These are phyloP conservation scores for Wickerhamomyces sp. DNA, from an alignment of 1,139 yeast genomes.

Conservation along the genomic window DNA sequence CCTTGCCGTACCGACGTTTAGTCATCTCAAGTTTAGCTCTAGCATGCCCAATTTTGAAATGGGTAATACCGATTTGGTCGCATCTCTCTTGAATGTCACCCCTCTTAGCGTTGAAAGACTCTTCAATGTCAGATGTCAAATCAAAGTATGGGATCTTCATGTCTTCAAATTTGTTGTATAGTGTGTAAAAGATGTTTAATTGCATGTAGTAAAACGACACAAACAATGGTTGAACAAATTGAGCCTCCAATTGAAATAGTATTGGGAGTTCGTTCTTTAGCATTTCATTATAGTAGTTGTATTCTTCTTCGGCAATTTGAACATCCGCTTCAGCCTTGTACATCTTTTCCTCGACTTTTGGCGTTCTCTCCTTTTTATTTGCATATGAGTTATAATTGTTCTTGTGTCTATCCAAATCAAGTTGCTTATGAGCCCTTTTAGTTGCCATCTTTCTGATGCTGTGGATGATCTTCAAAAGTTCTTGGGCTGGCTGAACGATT, in stretches of 20 bases:
- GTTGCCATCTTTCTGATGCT: slow-evolving; percentile 88
- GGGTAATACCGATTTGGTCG: slow-evolving; percentile 81
- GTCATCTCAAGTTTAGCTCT: slow-evolving; percentile 79
- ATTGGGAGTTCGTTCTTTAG: slow-evolving; percentile 85
- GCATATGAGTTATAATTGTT: slow-evolving; percentile 66
- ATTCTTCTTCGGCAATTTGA: slow-evolving; percentile 90
- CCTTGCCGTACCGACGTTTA: slow-evolving; percentile 64
- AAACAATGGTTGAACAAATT: slow-evolving; percentile 87
- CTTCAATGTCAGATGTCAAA: slow-evolving; percentile 73
- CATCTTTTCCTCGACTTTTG: slow-evolving; percentile 87
- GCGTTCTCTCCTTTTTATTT: slow-evolving; percentile 73
- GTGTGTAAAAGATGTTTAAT: slow-evolving; percentile 88
- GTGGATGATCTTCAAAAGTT: slow-evolving; percentile 73
- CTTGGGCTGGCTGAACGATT: slow-evolving; percentile 89
- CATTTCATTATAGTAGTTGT: slow-evolving; percentile 92
- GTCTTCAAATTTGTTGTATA: slow-evolving; percentile 87
- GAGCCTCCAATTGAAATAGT: slow-evolving; percentile 81
- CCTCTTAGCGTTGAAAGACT: slow-evolving; percentile 72
- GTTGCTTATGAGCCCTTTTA: slow-evolving; percentile 91
- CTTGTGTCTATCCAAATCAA: slow-evolving; percentile 86
- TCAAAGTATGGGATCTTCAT: slow-evolving; percentile 96
- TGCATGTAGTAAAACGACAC: slow-evolving; percentile 97
- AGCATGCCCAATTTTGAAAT: slow-evolving; percentile 86
- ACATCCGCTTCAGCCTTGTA: slow-evolving; percentile 87
- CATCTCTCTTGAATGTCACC: slow-evolving; percentile 89